Percentiles rank a stretch among this genome's conserved stretches.
Conservation (phyloP, 1,284 basidiomycete genomes). For the Ganoderma boninense region DNA sequence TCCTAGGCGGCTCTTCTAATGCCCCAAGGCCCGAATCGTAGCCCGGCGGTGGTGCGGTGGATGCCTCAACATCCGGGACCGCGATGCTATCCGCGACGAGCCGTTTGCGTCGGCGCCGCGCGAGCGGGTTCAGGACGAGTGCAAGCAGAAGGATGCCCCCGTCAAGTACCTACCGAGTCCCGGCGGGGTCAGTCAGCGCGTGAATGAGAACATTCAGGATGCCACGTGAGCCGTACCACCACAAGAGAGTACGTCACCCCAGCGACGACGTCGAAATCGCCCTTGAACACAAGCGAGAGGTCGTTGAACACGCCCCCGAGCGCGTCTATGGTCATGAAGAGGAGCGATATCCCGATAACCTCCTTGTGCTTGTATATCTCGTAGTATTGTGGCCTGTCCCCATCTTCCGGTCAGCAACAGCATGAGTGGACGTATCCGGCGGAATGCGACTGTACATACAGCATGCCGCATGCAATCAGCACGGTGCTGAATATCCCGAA, state of each 20-base stretch:
- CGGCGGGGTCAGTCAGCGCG: not conserved
- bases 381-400: slow-evolving; percentile 60
- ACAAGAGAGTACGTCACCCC: slow-evolving; percentile 69
- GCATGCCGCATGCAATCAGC: slow-evolving; percentile 65
- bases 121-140: slow-evolving; percentile 66
- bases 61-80: not conserved
- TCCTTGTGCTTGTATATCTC: slow-evolving; percentile 78
- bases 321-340: slow-evolving; percentile 78
- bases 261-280: slow-evolving; percentile 71
- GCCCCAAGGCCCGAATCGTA: not conserved
- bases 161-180: slow-evolving; percentile 59
- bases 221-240: slow-evolving; percentile 51
- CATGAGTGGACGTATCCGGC: not conserved
- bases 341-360: slow-evolving; percentile 77
- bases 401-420: not conserved
- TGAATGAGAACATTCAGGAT: no score
- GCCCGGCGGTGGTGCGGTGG: not conserved
- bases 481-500: slow-evolving; percentile 75
- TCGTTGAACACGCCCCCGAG: slow-evolving; percentile 77
- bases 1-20: not conserved
- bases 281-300: slow-evolving; percentile 76
- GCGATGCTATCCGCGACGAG: slow-evolving; percentile 8
- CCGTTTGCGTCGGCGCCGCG: slow-evolving; percentile 29
- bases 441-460: slow-evolving; percentile 49
- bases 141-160: slow-evolving; percentile 64